Base-by-base conservation (phyloP, 2,329 filamentous ascomycete species). In the Pseudocercospora crystallina region DNA sequence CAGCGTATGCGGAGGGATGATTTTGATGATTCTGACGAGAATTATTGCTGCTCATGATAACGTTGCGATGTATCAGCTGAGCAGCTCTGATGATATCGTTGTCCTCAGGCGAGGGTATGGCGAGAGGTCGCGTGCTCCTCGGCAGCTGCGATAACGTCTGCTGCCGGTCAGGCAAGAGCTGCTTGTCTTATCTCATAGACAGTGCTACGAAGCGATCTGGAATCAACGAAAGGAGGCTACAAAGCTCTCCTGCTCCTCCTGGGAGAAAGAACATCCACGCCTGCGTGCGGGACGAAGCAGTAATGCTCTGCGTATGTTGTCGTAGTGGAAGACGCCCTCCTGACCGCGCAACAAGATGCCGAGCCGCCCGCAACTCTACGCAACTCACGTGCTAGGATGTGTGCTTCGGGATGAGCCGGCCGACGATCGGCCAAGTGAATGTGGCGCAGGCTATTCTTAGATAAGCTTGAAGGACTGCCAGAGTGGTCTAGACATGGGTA, bases 51-150 rank as follows among this genome's bases (percentile, higher is more conserved):
- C 33, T 11, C 50, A 53, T 53, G 26, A 26, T 42, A 30, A 29
- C 20, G 26, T 43, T 42, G 11, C 31, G 13, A 44, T 10, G 7
- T 26, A 26, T 26, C 20, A 26, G 20, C 20, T 7, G 20, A 26
- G 20, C 7, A 3, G 20, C 20, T 26, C 20, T 26, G 20, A 26
- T 26, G 20, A 26, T 26, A 26, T 26, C 20, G 20, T 26, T 26
- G 20, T 26, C 20, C 20, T 26, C 20, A 7, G 20, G 20, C 20
- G 20, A 26, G 20, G 3, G 20, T 26, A 3, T 26, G 20, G 20
- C 14, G 8, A 14, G 32, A 48, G 50, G 44, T 44, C 45, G 50
- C 50, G 45, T 49, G 50, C 50, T 53, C 50, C 33, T 15, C 30
- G 41, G 41, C 43, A 44, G 38, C 39, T 37, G 43, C 34, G 43